Evolutionary conservation across 768 basidiomycete genomes (phyloP).

Genomic region (Mycena alexandri): DNA sequence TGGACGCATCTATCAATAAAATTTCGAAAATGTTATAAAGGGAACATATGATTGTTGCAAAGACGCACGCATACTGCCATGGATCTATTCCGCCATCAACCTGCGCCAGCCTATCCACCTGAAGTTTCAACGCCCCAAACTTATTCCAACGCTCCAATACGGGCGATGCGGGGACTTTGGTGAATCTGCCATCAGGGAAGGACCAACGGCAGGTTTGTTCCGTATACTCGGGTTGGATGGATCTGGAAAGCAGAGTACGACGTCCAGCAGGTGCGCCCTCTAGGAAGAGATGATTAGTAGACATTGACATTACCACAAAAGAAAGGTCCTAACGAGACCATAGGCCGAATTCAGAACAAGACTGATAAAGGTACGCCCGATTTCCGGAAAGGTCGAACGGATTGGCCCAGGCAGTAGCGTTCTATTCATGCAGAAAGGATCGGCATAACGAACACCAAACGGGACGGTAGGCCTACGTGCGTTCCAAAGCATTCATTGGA

Average conservation of each 20-base stretch:
- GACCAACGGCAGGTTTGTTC: constrained; percentile 21
- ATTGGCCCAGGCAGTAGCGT: constrained; percentile 21
- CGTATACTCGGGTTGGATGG: constrained; percentile 23
- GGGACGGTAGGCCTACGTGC: constrained; percentile 16
- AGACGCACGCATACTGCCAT: constrained; percentile 33
- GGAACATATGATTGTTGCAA: constrained; percentile 1
- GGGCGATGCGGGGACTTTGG: constrained; percentile 23
- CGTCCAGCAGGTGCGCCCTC: constrained; percentile 26
- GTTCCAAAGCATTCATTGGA: constrained; percentile 32
- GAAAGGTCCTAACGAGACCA: constrained; percentile 22
- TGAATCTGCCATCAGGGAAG: constrained; percentile 23
- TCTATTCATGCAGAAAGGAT: constrained; percentile 21
- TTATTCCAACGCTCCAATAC: constrained; percentile 32
- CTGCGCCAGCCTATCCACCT: constrained; percentile 29
- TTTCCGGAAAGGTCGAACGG: constrained; percentile 26
- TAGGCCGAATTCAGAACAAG: constrained; percentile 25
- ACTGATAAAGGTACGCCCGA: constrained; percentile 31
- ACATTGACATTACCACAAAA: neutral
- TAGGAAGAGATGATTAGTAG: constrained; percentile 4
- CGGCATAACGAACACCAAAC: constrained; percentile 16
- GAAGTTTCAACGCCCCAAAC: constrained; percentile 26
- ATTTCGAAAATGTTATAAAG: constrained; percentile 22
- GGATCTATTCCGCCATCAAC: constrained; percentile 33
- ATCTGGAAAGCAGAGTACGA: constrained; percentile 26
- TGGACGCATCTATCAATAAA: constrained; percentile 24